Evolutionary conservation across 768 basidiomycete genomes (phyloP).

Genomic region (Brasilioporus rufonigricans): DNA sequence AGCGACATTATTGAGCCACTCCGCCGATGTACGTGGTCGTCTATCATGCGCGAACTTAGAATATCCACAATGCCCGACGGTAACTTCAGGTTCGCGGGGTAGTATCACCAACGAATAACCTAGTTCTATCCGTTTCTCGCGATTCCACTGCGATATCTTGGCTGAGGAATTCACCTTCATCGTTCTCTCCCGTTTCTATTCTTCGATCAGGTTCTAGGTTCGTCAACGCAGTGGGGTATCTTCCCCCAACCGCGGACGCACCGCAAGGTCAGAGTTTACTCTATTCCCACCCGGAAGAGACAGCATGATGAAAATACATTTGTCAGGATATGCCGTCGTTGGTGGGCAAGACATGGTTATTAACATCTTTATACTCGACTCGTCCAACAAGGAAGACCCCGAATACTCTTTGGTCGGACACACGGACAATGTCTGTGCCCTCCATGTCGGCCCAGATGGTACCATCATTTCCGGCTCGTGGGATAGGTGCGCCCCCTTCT

Average conservation of each 20-base stretch:
- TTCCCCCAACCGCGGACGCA: conserved; percentile 64
- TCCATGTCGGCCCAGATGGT: conserved; percentile 68
- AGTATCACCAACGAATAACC: conserved; percentile 67
- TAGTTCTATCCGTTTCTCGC: conserved; percentile 87
- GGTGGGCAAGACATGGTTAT: conserved; percentile 90
- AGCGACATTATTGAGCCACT: conserved; percentile 65
- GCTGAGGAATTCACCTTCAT: conserved; percentile 50
- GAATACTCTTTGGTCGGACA: conserved; percentile 85
- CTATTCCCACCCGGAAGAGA: not conserved
- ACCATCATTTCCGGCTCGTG: conserved; percentile 92
- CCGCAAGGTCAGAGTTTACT: conserved; percentile 56
- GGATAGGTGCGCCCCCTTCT: conserved; percentile 70
- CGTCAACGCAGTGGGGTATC: conserved; percentile 79
- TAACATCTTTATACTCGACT: conserved; percentile 72
- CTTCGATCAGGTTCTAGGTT: conserved; percentile 68
- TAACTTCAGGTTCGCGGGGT: conserved; percentile 74
- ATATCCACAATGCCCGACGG: conserved; percentile 17
- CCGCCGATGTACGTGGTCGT: conserved; percentile 60
- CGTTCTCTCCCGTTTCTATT: conserved; percentile 54
- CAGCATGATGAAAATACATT: not conserved
- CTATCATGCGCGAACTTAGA: not conserved
- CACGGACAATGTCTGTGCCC: conserved; percentile 83
- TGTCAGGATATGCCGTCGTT: conserved; percentile 75
- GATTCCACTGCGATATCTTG: conserved; percentile 90
- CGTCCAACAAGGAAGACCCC: conserved; percentile 62